Percentiles rank a stretch among this genome's conserved stretches.
phyloP scores from a whole-genome alignment of 192 early-diverging fungal species.

The Entophlyctis luteolus region DNA sequence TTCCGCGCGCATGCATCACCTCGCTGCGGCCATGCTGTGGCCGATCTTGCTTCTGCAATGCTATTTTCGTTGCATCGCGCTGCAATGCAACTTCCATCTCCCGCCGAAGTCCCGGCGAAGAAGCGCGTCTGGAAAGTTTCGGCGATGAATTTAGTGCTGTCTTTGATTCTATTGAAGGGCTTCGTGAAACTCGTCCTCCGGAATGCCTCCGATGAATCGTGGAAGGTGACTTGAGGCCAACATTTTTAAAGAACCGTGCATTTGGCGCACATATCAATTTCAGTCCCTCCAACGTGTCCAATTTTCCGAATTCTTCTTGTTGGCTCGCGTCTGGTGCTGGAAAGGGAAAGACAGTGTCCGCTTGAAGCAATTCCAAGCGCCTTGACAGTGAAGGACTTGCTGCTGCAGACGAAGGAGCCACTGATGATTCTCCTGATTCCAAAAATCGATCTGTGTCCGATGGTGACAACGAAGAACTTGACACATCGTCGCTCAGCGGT shows the following conservation, averaged over 20 bases:
- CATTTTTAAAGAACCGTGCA: constrained; percentile 21
- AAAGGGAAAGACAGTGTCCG: constrained; percentile 20
- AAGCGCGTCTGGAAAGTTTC: too few species aligned
- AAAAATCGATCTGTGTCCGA: not conserved
- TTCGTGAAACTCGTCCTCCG: too few species aligned
- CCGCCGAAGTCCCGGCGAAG: too few species aligned
- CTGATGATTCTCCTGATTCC: not conserved
- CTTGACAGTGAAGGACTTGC: not conserved
- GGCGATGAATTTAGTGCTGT: too few species aligned
- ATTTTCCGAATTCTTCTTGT: not conserved
- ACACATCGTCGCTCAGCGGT: not conserved
- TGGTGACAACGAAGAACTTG: not conserved
- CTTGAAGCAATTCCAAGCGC: not conserved
- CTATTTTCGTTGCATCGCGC: too few species aligned
- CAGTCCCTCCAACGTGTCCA: constrained; percentile 6
- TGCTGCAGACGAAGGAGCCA: not conserved
- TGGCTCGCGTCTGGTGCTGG: constrained; percentile 1
- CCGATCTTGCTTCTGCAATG: too few species aligned
- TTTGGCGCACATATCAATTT: constrained; percentile 15
- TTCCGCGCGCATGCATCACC: too few species aligned
- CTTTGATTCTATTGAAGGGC: too few species aligned
- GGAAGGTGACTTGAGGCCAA: too few species aligned
- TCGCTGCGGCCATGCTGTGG: too few species aligned
- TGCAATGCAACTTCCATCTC: too few species aligned
- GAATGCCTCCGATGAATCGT: too few species aligned